Conservation (phyloP, 805 yeast species). For the Myxozyma udenii region DNA sequence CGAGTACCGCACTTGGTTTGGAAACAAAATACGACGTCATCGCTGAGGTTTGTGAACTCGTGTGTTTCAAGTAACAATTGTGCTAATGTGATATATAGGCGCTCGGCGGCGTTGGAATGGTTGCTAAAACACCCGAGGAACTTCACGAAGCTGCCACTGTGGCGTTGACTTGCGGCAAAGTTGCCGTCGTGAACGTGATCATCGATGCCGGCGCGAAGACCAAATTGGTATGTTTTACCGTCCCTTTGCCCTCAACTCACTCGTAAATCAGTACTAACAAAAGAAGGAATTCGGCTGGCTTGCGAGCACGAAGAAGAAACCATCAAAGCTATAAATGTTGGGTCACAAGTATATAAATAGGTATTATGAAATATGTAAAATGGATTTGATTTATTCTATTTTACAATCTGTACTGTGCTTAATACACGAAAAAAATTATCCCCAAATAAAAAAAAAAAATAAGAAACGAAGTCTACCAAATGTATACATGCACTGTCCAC, state of each 20-base stretch:
- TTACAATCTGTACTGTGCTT: not conserved
- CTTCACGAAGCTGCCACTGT: slow-evolving; percentile 38
- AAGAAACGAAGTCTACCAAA: not conserved
- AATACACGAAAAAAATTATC: not conserved
- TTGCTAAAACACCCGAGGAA: slow-evolving; percentile 45
- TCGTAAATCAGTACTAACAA: not conserved
- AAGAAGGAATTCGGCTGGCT: slow-evolving; percentile 60
- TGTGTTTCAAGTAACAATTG: not conserved
- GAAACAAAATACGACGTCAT: slow-evolving; percentile 57
- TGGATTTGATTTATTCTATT: no score
- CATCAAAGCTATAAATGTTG: slow-evolving; percentile 33
- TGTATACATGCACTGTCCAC: not conserved
- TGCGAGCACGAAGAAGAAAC: slow-evolving; percentile 44
- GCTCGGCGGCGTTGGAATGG: slow-evolving; percentile 55
- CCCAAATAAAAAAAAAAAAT: not conserved
- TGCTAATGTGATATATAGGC: slow-evolving; percentile 31
- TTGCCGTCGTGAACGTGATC: slow-evolving; percentile 57
- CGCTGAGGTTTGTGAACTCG: slow-evolving; percentile 38
- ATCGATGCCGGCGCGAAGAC: slow-evolving; percentile 56
- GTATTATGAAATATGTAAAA: not conserved
- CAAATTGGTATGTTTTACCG: slow-evolving; percentile 41
- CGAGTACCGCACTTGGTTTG: slow-evolving; percentile 59
- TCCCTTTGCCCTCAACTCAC: not conserved
- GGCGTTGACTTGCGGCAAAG: slow-evolving; percentile 41
- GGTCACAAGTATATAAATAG: not conserved